These are phyloP conservation scores for Lachnellula occidentalis DNA, from an alignment of 2,329 filamentous ascomycete genomes.

Conservation along the genomic window DNA sequence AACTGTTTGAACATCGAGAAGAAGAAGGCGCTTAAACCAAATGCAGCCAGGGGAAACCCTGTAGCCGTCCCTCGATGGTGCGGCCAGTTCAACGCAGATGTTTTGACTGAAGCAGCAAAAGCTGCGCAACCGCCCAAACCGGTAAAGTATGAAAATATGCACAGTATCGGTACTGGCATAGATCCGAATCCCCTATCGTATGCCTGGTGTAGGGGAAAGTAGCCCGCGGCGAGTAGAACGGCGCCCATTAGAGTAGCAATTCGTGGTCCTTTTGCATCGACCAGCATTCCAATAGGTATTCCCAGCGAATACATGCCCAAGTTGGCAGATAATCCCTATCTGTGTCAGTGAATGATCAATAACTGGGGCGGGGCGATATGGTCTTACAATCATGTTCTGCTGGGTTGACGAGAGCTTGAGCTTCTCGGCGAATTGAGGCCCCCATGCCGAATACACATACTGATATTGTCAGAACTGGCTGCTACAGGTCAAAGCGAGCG, in stretches of 20 bases:
- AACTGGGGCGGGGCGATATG: constrained; percentile 1
- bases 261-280: constrained; percentile 76
- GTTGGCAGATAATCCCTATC: constrained; percentile 66
- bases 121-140: constrained; percentile 86
- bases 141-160: constrained; percentile 78
- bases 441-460: constrained; percentile 99
- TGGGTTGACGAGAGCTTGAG: constrained; percentile 86
- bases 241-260: constrained; percentile 72
- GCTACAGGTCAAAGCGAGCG: background rate
- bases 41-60: constrained; percentile 85
- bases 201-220: constrained; percentile 77
- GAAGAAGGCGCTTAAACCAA: constrained; percentile 93
- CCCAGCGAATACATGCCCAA: constrained; percentile 91
- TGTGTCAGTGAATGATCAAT: constrained; percentile 26
- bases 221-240: constrained; percentile 68
- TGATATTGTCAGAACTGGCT: constrained; percentile 37
- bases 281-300: constrained; percentile 81
- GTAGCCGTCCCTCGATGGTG: constrained; percentile 88
- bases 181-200: constrained; percentile 63
- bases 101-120: constrained; percentile 84
- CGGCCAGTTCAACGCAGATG: constrained; percentile 85
- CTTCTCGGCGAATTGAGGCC: constrained; percentile 85
- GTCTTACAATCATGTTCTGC: constrained; percentile 77
- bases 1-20: constrained; percentile 77
- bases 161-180: constrained; percentile 55